These are phyloP conservation scores for Castanospermum australe DNA, from an alignment of 306 rosid genomes.

Conservation along the genomic window DNA sequence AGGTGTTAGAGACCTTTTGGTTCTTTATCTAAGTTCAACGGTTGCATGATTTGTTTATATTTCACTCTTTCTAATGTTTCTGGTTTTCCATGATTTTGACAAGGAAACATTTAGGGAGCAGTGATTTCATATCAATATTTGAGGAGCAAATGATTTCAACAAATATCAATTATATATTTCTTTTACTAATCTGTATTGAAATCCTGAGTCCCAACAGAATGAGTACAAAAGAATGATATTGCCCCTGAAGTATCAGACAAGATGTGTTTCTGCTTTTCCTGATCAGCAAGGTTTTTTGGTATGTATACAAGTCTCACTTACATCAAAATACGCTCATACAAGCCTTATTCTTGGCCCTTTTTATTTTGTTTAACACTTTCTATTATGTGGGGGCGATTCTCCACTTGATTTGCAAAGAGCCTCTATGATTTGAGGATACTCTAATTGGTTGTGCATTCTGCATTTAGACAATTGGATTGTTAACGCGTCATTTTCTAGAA, in stretches of 20 bases:
- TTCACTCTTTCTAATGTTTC: background rate
- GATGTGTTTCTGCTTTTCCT: constrained; percentile 95
- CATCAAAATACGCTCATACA: background rate
- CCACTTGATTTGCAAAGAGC: background rate
- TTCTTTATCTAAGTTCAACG: background rate
- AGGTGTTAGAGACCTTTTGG: background rate
- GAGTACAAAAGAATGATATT: constrained; percentile 82
- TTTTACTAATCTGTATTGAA: constrained; percentile 14
- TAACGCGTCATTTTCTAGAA: background rate
- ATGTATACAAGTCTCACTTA: constrained; percentile 22
- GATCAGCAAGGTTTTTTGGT: constrained; percentile 98
- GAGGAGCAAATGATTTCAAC: constrained; percentile 9
- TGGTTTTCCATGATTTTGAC: constrained; percentile 15
- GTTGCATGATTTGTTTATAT: background rate
- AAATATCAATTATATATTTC: background rate
- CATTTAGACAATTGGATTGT: constrained; percentile 11
- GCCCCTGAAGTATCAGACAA: constrained; percentile 92
- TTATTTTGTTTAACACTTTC: too few species aligned
- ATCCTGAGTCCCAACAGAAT: constrained; percentile 55
- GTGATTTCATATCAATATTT: constrained; percentile 5
- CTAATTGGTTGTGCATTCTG: background rate
- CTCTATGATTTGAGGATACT: background rate
- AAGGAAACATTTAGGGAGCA: background rate
- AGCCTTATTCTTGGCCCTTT: background rate
- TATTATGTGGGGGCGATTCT: too few species aligned